Conservation (phyloP, 139 green algal species). For the Micractinium conductrix region DNA sequence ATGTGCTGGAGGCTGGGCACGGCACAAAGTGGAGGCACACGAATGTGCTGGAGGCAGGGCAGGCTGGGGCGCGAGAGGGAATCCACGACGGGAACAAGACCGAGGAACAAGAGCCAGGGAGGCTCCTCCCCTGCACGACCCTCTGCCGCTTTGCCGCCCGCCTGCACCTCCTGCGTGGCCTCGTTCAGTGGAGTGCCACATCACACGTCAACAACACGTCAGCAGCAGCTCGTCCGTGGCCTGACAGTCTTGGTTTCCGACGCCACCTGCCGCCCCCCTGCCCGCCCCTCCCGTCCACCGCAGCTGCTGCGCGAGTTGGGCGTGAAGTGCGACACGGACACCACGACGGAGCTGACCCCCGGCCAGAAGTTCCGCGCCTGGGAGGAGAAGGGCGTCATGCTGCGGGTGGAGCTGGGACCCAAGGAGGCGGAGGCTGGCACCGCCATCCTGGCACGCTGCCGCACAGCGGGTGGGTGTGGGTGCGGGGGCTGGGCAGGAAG, state of each 20-base stretch:
- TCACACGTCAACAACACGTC: not conserved
- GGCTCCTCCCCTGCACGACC: too few species aligned
- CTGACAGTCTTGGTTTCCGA: too few species aligned
- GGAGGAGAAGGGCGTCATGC: slow-evolving; percentile 56
- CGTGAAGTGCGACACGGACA: slow-evolving; percentile 55
- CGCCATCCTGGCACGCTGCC: slow-evolving; percentile 42
- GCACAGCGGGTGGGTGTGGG: too few species aligned
- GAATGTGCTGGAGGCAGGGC: too few species aligned
- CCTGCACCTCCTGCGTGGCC: not conserved
- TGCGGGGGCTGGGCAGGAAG: too few species aligned
- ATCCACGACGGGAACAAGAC: too few species aligned
- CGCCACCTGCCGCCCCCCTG: too few species aligned
- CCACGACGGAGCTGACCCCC: slow-evolving; percentile 60
- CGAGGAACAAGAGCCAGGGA: too few species aligned
- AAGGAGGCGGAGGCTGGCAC: slow-evolving; percentile 41
- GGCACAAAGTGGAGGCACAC: not conserved
- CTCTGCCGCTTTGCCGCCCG: not conserved
- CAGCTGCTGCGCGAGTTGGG: slow-evolving; percentile 46
- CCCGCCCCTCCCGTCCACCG: too few species aligned
- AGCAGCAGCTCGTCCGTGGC: too few species aligned
- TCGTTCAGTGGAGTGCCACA: not conserved
- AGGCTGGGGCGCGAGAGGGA: too few species aligned
- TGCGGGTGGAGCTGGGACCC: slow-evolving; percentile 55
- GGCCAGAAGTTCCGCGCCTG: slow-evolving; percentile 73
- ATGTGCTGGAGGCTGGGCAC: too few species aligned